A percentile compares a stretch with the other conserved stretches of the same genome.
Conservation (phyloP, 2,329 filamentous ascomycete species). For the Fusarium sp. region DNA sequence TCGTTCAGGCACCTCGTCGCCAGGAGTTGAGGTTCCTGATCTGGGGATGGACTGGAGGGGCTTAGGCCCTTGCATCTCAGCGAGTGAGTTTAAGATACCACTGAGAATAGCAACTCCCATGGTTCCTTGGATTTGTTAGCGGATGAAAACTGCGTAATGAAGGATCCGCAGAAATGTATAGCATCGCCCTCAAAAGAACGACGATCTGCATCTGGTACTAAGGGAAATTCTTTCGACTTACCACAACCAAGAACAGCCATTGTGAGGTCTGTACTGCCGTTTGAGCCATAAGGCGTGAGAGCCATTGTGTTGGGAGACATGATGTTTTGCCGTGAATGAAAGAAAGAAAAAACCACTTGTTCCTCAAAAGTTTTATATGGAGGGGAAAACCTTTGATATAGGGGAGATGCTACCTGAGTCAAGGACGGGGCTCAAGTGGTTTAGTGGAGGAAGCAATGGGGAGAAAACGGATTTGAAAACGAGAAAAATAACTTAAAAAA, state of each 20-base stretch:
- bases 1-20: slow-evolving; percentile 60
- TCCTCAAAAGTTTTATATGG: background rate
- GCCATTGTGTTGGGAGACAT: slow-evolving; percentile 43
- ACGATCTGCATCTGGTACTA: background rate
- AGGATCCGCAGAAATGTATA: background rate
- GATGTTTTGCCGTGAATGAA: slow-evolving; percentile 27
- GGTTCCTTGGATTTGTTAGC: slow-evolving; percentile 67
- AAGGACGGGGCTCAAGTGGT: background rate
- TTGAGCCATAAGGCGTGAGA: slow-evolving; percentile 49
- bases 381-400: background rate
- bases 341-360: slow-evolving; percentile 6
- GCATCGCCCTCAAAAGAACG: background rate
- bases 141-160: background rate
- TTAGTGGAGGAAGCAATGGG: slow-evolving; percentile 6
- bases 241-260: slow-evolving; percentile 85
- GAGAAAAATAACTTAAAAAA: background rate
- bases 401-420: slow-evolving; percentile 7
- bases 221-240: slow-evolving; percentile 53
- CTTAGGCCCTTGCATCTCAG: slow-evolving; percentile 58
- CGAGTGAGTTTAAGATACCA: slow-evolving; percentile 78
- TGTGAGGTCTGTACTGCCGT: slow-evolving; percentile 63
- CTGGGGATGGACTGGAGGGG: slow-evolving; percentile 54
- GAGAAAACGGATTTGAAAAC: slow-evolving; percentile 7
- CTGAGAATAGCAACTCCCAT: slow-evolving; percentile 87
- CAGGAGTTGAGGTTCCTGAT: slow-evolving; percentile 55